A percentile compares a stretch with the other conserved stretches of the same genome.
These are phyloP conservation scores for Athelia psychrophila DNA, from an alignment of 1,284 basidiomycete species.

Conservation along the genomic window DNA sequence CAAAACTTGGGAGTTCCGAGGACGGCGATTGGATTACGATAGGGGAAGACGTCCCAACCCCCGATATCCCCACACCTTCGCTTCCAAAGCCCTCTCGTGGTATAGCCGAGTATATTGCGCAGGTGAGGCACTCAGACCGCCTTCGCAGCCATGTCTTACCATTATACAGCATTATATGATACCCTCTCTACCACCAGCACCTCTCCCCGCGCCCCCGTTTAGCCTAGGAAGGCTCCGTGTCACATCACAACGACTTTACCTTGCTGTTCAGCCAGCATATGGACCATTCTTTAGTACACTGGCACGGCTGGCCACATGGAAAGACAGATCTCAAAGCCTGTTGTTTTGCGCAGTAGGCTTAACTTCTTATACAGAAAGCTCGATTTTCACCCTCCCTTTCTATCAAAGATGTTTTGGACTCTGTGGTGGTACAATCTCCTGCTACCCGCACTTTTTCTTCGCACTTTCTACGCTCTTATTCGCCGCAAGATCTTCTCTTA, in stretches of 20 bases:
- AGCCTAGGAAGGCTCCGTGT: constrained; percentile 50
- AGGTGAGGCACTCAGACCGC: constrained; percentile 26
- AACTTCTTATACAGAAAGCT: not conserved
- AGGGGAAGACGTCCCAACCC: not conserved
- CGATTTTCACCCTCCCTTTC: constrained; percentile 8
- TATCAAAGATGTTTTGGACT: constrained; percentile 58
- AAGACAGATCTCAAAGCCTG: constrained; percentile 43
- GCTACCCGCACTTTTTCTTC: constrained; percentile 46
- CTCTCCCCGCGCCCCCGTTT: constrained; percentile 40
- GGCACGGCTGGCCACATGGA: constrained; percentile 51
- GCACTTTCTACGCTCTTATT: constrained; percentile 46
- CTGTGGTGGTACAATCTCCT: constrained; percentile 61
- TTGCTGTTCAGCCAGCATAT: constrained; percentile 51
- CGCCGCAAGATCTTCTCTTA: constrained; percentile 49
- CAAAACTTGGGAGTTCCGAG: not conserved
- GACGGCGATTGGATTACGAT: not conserved
- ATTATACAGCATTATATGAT: constrained; percentile 38
- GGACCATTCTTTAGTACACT: constrained; percentile 38
- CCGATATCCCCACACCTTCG: not conserved
- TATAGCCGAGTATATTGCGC: constrained; percentile 38
- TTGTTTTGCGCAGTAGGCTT: constrained; percentile 49
- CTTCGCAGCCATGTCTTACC: constrained; percentile 7
- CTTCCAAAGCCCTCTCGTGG: constrained; percentile 4
- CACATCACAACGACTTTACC: constrained; percentile 52
- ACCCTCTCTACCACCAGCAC: constrained; percentile 41